Evolutionary conservation across 345 rosid species (phyloP).

Genomic region (Carallia brachiata): DNA sequence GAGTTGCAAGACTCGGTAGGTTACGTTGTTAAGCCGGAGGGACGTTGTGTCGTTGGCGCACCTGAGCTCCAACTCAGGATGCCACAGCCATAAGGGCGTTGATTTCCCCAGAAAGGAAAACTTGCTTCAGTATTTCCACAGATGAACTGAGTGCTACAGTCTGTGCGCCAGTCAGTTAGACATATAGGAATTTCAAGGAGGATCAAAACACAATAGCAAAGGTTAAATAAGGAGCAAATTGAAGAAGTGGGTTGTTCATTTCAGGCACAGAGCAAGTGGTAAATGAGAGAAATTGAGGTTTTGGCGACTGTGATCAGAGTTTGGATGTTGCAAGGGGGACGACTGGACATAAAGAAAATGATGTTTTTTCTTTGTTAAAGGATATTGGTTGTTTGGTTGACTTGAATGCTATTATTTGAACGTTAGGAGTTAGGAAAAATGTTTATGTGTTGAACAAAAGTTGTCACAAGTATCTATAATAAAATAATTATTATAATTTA

Average conservation of each 20-base stretch:
- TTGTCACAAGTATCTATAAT: no score
- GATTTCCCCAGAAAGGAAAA: constrained; percentile 47
- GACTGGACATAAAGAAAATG: no score
- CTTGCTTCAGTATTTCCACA: constrained; percentile 29
- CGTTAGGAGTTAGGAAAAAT: no score
- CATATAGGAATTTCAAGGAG: background rate
- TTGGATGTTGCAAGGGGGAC: no score
- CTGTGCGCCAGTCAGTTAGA: background rate
- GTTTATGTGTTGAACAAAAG: no score
- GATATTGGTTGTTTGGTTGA: no score
- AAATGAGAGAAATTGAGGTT: no score
- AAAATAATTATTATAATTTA: no score
- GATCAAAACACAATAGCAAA: background rate
- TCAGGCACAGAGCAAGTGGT: background rate
- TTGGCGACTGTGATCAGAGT: no score
- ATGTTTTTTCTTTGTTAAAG: no score
- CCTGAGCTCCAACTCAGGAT: constrained; percentile 29
- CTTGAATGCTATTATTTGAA: no score
- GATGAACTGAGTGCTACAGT: constrained; percentile 12
- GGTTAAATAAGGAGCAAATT: background rate
- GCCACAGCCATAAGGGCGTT: constrained; percentile 7
- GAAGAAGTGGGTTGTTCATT: constrained; percentile 1
- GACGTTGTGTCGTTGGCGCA: constrained; percentile 2
- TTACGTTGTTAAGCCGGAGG: constrained; percentile 10
- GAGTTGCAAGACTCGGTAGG: constrained; percentile 29